phyloP scores from a whole-genome alignment of 352 stramenopile species.

The Pythium myriotylum region DNA sequence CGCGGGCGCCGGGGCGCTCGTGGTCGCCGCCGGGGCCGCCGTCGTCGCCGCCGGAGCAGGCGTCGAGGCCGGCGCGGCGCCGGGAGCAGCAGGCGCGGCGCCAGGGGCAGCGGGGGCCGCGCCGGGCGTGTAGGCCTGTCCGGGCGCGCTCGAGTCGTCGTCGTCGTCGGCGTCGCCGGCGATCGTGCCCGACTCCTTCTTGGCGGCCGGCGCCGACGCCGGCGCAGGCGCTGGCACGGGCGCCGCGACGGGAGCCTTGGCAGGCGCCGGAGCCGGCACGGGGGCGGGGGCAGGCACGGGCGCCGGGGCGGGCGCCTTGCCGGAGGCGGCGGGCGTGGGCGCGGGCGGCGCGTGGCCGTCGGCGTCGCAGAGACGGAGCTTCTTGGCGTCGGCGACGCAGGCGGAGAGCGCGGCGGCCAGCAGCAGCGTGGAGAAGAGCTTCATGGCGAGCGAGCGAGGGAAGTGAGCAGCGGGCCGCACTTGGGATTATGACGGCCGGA shows the following conservation, averaged over 20 bases:
- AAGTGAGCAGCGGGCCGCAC: not conserved
- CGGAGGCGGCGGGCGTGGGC: constrained; percentile 9
- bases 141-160: constrained; percentile 2
- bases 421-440: constrained; percentile 23
- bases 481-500: constrained; percentile 7
- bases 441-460: constrained; percentile 12
- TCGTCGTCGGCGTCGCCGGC: too few relatives aligned
- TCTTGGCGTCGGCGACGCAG: constrained; percentile 26
- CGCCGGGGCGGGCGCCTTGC: constrained; percentile 3
- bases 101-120: not conserved
- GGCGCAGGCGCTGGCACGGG: constrained; percentile 4
- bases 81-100: not conserved
- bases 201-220: constrained; percentile 2
- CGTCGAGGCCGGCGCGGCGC: constrained; percentile 10
- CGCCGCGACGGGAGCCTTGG: constrained; percentile 5
- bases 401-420: constrained; percentile 20
- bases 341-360: constrained; percentile 16
- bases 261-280: not conserved
- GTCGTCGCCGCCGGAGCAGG: not conserved
- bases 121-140: not conserved
- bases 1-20: constrained; percentile 9
- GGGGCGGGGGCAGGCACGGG: not conserved
- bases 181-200: not conserved
- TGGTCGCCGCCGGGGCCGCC: not conserved
- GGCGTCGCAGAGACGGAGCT: constrained; percentile 25